Percentiles rank a stretch among this genome's conserved stretches.
phyloP scores from a whole-genome alignment of 108 stramenopile genomes.

The Fragilaria crotonensis region DNA sequence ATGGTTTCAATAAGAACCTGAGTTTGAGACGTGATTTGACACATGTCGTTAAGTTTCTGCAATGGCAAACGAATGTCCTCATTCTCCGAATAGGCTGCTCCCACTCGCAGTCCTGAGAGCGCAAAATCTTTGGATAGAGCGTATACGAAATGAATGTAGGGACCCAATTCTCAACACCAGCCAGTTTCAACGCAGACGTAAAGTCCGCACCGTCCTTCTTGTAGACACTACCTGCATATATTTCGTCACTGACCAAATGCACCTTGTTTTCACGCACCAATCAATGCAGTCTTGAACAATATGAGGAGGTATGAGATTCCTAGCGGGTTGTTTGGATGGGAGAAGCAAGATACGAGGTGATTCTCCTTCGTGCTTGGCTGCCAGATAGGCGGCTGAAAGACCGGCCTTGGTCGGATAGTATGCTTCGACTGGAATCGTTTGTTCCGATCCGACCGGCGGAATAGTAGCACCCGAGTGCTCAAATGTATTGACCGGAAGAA shows the following conservation, averaged over 20 bases:
- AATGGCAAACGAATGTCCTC: conserved; percentile 55
- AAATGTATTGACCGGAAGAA: conserved; percentile 63
- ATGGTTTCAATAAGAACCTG: conserved; percentile 67
- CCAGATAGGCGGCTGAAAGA: conserved; percentile 51
- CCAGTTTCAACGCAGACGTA: conserved; percentile 53
- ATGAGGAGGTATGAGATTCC: conserved; percentile 67
- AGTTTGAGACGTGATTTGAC: conserved; percentile 71
- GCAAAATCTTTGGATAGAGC: conserved; percentile 86
- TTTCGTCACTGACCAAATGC: conserved; percentile 83
- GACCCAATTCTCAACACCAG: conserved; percentile 54
- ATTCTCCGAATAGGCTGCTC: conserved; percentile 75
- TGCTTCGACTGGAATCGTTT: not conserved
- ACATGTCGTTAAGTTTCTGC: conserved; percentile 82
- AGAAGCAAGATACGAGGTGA: conserved; percentile 59
- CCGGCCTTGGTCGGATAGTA: conserved; percentile 65
- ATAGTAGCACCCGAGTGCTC: not conserved
- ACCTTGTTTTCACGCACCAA: conserved; percentile 67
- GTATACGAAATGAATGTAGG: conserved; percentile 77
- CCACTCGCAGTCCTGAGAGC: conserved; percentile 75
- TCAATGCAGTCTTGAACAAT: conserved; percentile 69
- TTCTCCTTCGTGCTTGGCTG: conserved; percentile 28
- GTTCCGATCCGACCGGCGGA: conserved; percentile 5
- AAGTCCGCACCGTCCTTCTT: conserved; percentile 30
- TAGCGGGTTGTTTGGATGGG: conserved; percentile 80
- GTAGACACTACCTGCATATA: conserved; percentile 81